Evolutionary conservation across 306 rosid genomes (phyloP), one percentile per base, ranked within the genome.

Genomic region (Canavalia ensiformis): DNA sequence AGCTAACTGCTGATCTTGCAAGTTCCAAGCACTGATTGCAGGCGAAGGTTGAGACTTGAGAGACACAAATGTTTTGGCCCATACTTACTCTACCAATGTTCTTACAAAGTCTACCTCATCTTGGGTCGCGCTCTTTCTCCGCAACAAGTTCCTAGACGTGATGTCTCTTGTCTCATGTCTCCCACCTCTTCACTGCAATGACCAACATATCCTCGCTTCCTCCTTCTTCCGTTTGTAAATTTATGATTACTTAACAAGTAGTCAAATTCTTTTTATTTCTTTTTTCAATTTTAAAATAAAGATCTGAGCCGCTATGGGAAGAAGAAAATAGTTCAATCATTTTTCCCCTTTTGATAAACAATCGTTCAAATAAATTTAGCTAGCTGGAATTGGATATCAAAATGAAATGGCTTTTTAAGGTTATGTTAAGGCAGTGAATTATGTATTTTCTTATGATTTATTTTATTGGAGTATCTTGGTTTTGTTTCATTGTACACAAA

Each of bases 121-220:
- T 85, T 78, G 85, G 88, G 84, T 83, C 58, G 73, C 52, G 74
- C 69, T 76, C 72, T 85, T 63, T 81, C 50, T 66, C 78, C 3
- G 86, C 87, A 83, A 76, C 90, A 88, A 90, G 86, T 88, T 88
- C 92, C 90, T 45, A 88, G 90, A 83, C 73, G 28, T 2, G 0
- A 37, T 76, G 76, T 77, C 72, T 46, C 50, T 18, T 18, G 25
- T 18, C 25, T 2, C 2, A 37, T 76, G 76, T 77, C 72, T 46
- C 50, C 81, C 64, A n/a, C 79, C 13, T 8, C 3, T 0, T 5
- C 5, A 4, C 4, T 35, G 62, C 79, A 83, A 79, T 87, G 83
- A 87, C 89, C 41, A 12, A 68, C 59, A 29, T 72, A 46, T 80
- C 90, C 72, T 25, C 7, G 8, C 0, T 13, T 1, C 4, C 13